These are phyloP conservation scores for Iberis pinnata DNA, from an alignment of 345 rosid species.

Conservation along the genomic window DNA sequence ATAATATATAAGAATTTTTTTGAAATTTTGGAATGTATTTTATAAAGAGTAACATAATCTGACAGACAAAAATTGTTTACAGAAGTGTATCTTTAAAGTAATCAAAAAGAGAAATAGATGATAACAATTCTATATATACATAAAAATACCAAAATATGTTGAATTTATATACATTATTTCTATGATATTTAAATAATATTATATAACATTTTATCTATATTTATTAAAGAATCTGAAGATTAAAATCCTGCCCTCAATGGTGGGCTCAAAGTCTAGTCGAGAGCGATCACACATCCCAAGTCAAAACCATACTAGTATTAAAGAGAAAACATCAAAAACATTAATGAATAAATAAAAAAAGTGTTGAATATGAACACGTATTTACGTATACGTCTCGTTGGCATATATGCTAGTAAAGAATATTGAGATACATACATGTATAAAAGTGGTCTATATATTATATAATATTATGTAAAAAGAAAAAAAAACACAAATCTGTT, in stretches of 20 bases:
- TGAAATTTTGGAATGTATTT: no score
- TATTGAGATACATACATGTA: not conserved
- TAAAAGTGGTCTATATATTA: slow-evolving; percentile 1
- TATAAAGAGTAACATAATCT: no score
- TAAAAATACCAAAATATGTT: no score
- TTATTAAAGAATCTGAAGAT: slow-evolving; percentile 18
- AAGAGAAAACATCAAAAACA: not conserved
- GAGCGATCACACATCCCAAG: slow-evolving; percentile 21
- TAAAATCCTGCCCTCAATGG: slow-evolving; percentile 8
- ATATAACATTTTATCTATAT: no score
- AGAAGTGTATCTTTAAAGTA: no score
- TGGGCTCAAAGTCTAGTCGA: slow-evolving; percentile 10
- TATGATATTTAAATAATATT: no score
- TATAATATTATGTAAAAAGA: slow-evolving; percentile 4
- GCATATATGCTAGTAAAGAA: slow-evolving; percentile 21
- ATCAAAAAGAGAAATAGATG: no score
- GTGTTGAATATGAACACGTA: no score
- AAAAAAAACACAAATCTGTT: slow-evolving; percentile 20
- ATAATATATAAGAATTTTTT: no score
- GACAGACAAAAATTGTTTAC: no score
- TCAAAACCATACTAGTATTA: not conserved
- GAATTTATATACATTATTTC: no score
- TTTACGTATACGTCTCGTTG: slow-evolving; percentile 30
- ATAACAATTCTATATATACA: no score
- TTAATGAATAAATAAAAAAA: slow-evolving; percentile 3